These are phyloP conservation scores for Mucor racemosus DNA, from an alignment of 371 early-diverging fungal genomes.

Conservation along the genomic window DNA sequence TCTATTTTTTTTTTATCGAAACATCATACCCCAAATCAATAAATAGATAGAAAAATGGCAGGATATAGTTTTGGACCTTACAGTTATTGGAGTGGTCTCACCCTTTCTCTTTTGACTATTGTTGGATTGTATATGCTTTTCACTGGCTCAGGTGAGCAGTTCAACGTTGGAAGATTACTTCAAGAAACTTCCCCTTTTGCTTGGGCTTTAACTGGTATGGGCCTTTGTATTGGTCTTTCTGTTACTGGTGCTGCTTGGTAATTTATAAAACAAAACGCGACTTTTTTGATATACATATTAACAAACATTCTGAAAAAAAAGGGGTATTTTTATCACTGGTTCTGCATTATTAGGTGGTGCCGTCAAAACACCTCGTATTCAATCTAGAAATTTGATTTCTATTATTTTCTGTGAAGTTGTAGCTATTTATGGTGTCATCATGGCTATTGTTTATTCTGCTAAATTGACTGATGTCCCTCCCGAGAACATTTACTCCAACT, in stretches of 20 bases:
- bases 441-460: conserved; percentile 94
- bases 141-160: conserved; percentile 85
- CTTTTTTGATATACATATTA: background rate
- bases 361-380: conserved; percentile 91
- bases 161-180: conserved; percentile 85
- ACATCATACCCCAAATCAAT: background rate
- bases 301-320: conserved; percentile 23
- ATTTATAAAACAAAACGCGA: conserved; percentile 22
- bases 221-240: conserved; percentile 85
- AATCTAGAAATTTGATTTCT: conserved; percentile 95
- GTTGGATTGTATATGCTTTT: conserved; percentile 83
- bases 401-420: conserved; percentile 99
- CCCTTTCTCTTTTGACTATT: conserved; percentile 40
- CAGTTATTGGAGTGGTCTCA: conserved; percentile 33
- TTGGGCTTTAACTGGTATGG: conserved; percentile 90
- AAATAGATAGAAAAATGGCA: conserved; percentile 15
- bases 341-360: conserved; percentile 91
- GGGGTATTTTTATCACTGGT: conserved; percentile 96
- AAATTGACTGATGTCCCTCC: conserved; percentile 69
- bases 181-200: conserved; percentile 82
- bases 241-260: conserved; percentile 98
- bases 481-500: conserved; percentile 49
- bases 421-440: conserved; percentile 97
- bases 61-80: conserved; percentile 26
- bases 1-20: background rate